Evolutionary conservation across 1,284 basidiomycete genomes (phyloP), one percentile per base, ranked within the genome.

Genomic region (Cerrena zonata): DNA sequence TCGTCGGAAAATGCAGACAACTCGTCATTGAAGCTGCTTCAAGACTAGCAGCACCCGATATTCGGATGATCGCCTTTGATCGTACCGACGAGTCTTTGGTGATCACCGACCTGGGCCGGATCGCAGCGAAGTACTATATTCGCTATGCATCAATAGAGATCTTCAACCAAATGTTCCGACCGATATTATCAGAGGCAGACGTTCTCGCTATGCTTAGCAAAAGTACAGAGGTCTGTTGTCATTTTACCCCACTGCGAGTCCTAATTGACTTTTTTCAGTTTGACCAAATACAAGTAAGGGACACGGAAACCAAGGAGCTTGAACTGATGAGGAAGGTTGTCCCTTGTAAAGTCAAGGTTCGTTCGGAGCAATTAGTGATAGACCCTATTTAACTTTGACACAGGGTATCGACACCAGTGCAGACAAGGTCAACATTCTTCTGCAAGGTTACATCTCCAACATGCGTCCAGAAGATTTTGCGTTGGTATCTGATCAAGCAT

Each of bases 121-220:
- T 99, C 58, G 94, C 96, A 0, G 93, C 95, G 2, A 94, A 90
- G 65, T 99, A 98, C 69, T 99, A 99, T 69, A 89, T 99, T 57
- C 82, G 88, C 30, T 75, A 91, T 67, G 74, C 81, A 47, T 94
- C 93, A 1, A 86, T 99, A 34, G 91, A 93, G 65, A 80, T 90
- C 2, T 99, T 96, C 76, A 94, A 93, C 70, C 70, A 83, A 56
- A 70, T 81, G 55, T 92, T 99, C 69, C 79, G 82, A 49, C 78
- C 85, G 1, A 82, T 74, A 53, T 97, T 99, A 94, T 84, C 88
- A 12, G 95, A 99, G 67, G 96, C 94, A 1, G 94, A 99, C 67
- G 82, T 93, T 22, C 77, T 99, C 45, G 78, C 70, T 4, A 84
- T 98, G 81, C 77, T 99, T 36, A 86, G 91, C 57, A 82, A 81